A percentile compares a stretch with the other conserved stretches of the same genome.
Evolutionary conservation across 306 rosid genomes (phyloP).

Genomic region (Calophaca sinica): DNA sequence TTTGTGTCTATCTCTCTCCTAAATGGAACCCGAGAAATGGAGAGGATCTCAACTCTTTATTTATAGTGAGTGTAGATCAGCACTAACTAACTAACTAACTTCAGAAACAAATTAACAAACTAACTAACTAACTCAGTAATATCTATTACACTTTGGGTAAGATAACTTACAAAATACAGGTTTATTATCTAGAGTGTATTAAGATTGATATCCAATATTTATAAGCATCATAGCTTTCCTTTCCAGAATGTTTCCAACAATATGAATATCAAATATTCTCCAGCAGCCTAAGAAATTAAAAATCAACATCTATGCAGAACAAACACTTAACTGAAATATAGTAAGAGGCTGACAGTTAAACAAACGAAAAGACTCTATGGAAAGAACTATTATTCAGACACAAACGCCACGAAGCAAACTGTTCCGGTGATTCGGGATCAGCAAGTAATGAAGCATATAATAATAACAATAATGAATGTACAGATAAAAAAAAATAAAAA

Average conservation of each 20-base stretch:
- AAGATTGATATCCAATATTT: background rate
- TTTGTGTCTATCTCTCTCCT: too few relatives aligned
- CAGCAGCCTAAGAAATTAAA: background rate
- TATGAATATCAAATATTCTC: slow-evolving; percentile 1
- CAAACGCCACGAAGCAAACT: background rate
- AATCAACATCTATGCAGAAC: background rate
- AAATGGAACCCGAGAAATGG: too few relatives aligned
- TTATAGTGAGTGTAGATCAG: too few relatives aligned
- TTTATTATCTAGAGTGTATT: background rate
- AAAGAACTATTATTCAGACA: background rate
- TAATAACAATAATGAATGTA: background rate
- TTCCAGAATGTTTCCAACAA: slow-evolving; percentile 28
- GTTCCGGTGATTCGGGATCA: background rate
- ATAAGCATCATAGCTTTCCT: background rate
- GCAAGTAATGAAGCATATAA: background rate
- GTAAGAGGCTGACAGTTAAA: background rate
- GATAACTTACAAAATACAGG: background rate
- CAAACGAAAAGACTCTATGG: background rate
- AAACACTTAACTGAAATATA: background rate
- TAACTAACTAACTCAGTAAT: too few relatives aligned
- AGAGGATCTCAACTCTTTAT: too few relatives aligned
- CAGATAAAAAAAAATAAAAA: background rate
- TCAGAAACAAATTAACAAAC: too few relatives aligned
- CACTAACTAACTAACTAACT: too few relatives aligned
- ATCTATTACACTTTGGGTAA: background rate